Evolutionary conservation across 768 basidiomycete species (phyloP).

Genomic region (Myochromella boudieri): DNA sequence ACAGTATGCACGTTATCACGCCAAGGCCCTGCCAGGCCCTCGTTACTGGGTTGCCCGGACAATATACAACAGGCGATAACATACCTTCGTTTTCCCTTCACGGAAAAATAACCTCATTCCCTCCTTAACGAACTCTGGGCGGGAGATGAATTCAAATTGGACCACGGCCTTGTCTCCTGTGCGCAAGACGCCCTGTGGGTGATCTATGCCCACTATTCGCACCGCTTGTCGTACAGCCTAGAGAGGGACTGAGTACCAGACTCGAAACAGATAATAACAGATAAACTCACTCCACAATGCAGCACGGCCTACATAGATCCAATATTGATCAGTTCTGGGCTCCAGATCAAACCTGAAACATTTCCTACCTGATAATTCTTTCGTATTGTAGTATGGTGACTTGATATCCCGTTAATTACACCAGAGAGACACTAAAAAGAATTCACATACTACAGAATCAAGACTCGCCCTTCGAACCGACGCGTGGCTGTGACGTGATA

Average conservation of each 20-base stretch:
- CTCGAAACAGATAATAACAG: neutral
- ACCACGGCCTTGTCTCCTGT: conserved; percentile 95
- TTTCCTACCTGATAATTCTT: conserved; percentile 81
- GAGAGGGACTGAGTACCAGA: too few relatives aligned
- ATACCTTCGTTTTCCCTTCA: conserved; percentile 93
- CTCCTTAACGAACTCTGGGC: conserved; percentile 88
- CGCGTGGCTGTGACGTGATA: conserved; percentile 56
- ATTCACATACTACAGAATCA: conserved; percentile 80
- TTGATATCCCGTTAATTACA: too few relatives aligned
- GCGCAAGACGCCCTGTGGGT: conserved; percentile 85
- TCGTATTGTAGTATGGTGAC: conserved; percentile 91
- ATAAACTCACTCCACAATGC: conserved; percentile 74
- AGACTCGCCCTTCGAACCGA: conserved; percentile 89
- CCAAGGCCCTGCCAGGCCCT: conserved; percentile 84
- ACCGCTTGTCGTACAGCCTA: conserved; percentile 94
- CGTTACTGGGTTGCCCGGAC: too few relatives aligned
- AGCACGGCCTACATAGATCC: conserved; percentile 83
- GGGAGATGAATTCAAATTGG: conserved; percentile 92
- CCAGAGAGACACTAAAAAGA: too few relatives aligned
- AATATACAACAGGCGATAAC: conserved; percentile 16
- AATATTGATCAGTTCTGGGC: neutral
- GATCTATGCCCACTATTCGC: conserved; percentile 83
- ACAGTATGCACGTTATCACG: conserved; percentile 68
- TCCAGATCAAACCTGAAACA: neutral
- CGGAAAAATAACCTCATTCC: conserved; percentile 93